phyloP scores from a whole-genome alignment of 2,329 filamentous ascomycete species.

The Fusarium vanettenii region DNA sequence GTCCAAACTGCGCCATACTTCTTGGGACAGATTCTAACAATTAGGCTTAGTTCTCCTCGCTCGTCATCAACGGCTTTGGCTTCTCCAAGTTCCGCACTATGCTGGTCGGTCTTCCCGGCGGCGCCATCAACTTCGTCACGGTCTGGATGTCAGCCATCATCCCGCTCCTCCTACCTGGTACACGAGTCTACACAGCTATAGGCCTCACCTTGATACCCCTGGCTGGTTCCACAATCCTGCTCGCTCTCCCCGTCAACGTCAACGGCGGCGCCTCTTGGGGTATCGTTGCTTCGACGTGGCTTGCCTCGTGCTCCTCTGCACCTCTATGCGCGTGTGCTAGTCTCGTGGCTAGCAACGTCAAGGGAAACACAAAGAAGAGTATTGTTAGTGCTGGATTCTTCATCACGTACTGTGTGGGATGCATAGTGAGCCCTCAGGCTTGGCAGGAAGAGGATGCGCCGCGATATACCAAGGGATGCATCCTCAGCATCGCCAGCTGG shows the following conservation, averaged over 20 bases:
- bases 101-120: conserved; percentile 19
- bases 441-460: conserved; percentile 39
- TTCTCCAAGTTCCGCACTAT: conserved; percentile 23
- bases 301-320: conserved; percentile 33
- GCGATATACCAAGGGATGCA: conserved; percentile 35
- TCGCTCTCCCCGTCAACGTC: conserved; percentile 23
- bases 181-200: conserved; percentile 30
- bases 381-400: conserved; percentile 42
- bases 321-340: conserved; percentile 31
- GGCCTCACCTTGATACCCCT: conserved; percentile 12
- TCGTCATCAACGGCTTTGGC: conserved; percentile 20
- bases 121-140: conserved; percentile 29
- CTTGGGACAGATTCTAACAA: not conserved
- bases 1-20: no score
- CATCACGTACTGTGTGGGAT: conserved; percentile 42
- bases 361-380: conserved; percentile 46
- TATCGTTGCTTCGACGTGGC: conserved; percentile 41
- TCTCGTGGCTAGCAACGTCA: conserved; percentile 44
- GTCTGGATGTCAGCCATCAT: conserved; percentile 36
- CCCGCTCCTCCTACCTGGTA: conserved; percentile 27
- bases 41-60: conserved; percentile 9
- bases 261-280: conserved; percentile 29
- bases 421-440: conserved; percentile 39
- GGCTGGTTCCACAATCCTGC: conserved; percentile 19
- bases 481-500: conserved; percentile 35